Evolutionary conservation across 2,329 filamentous ascomycete genomes (phyloP).

Genomic region (Torrubiellomyces zombiae): DNA sequence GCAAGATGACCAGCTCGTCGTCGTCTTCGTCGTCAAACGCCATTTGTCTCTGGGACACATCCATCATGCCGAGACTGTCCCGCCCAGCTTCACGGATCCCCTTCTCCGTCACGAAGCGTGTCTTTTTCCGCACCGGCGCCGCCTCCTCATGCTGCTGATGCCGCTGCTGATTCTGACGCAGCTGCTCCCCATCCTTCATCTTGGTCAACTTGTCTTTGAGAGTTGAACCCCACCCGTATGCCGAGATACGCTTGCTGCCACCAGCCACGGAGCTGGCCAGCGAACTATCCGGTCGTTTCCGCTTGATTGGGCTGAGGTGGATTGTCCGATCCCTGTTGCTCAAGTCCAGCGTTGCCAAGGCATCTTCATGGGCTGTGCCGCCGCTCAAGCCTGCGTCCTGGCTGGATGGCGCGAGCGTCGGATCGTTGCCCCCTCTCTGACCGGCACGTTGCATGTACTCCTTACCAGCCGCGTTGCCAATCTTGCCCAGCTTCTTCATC

Average conservation of each 20-base stretch:
- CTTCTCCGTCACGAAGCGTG: constrained; percentile 61
- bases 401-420: constrained; percentile 4
- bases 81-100: constrained; percentile 63
- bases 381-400: constrained; percentile 9
- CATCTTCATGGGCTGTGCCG: constrained; percentile 22
- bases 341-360: constrained; percentile 19
- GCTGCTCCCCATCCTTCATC: constrained; percentile 44
- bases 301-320: constrained; percentile 42
- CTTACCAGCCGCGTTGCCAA: constrained; percentile 48
- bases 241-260: constrained; percentile 10
- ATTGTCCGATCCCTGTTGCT: constrained; percentile 24
- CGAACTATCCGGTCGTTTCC: constrained; percentile 39
- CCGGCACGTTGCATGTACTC: constrained; percentile 47
- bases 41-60: constrained; percentile 20
- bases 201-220: constrained; percentile 38
- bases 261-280: constrained; percentile 14
- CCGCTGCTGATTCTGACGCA: constrained; percentile 12
- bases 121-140: constrained; percentile 50
- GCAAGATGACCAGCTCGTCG: constrained; percentile 35
- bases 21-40: constrained; percentile 28
- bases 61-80: constrained; percentile 50
- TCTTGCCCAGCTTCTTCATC: constrained; percentile 46
- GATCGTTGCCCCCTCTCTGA: constrained; percentile 3
- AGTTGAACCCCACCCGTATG: constrained; percentile 39
- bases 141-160: constrained; percentile 6